Conservation (phyloP, 768 basidiomycete genomes). For the Punctularia strigosozonata region DNA sequence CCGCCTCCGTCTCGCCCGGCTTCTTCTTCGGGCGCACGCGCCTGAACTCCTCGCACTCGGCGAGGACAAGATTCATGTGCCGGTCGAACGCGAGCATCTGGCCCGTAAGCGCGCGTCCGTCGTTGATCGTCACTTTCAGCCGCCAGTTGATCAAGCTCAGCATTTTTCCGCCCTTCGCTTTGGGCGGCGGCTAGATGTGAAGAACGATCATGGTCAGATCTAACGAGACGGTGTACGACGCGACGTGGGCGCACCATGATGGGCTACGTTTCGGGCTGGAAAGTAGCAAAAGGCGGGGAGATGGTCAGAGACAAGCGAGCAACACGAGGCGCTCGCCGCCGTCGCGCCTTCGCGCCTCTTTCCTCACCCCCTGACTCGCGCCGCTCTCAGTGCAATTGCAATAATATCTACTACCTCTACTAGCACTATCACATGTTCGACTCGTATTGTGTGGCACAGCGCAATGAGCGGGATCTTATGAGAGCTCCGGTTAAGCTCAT, state of each 20-base stretch:
- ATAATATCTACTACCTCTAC: too few relatives aligned
- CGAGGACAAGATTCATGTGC: slow-evolving; percentile 98
- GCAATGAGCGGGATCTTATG: too few relatives aligned
- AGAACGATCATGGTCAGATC: background rate
- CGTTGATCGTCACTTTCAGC: slow-evolving; percentile 64
- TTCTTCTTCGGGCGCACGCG: slow-evolving; percentile 90
- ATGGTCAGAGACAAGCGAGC: too few relatives aligned
- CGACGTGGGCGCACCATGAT: background rate
- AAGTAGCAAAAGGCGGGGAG: background rate
- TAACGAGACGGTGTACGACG: background rate
- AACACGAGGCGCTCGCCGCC: too few relatives aligned
- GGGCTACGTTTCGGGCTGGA: background rate
- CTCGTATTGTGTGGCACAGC: too few relatives aligned
- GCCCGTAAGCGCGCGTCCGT: slow-evolving; percentile 47
- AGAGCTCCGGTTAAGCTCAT: too few relatives aligned
- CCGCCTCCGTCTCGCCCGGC: slow-evolving; percentile 58
- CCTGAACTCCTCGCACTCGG: slow-evolving; percentile 97
- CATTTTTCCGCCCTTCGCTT: slow-evolving; percentile 98
- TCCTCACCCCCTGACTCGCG: too few relatives aligned
- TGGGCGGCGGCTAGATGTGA: slow-evolving; percentile 67
- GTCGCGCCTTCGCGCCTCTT: too few relatives aligned
- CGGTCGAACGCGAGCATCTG: slow-evolving; percentile 99
- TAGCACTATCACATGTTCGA: too few relatives aligned
- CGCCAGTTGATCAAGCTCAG: slow-evolving; percentile 95
- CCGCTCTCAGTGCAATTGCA: too few relatives aligned